Evolutionary conservation across 768 basidiomycete genomes (phyloP), one percentile per base, ranked within the genome.

Genomic region (Austroboletus festivus): DNA sequence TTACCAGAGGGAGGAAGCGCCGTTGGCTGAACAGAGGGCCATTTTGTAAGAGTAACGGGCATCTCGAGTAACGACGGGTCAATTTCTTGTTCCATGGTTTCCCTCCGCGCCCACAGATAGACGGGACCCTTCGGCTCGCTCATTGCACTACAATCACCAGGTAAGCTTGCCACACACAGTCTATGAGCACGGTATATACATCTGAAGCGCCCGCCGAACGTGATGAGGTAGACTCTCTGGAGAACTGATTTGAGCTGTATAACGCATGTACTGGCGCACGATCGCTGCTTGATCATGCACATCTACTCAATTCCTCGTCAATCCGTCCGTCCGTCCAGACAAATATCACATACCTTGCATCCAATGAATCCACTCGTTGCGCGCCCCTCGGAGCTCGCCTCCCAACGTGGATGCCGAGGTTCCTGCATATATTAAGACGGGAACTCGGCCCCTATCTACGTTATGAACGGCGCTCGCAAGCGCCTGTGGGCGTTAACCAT

Each of bases 321-420:
- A 28, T 28, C 28, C 7, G 5, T 12, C 7, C 12, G 28, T 28
- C 28, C 5, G 12, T 28, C 28, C 28, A 28, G 18, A 20, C 19
- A 18, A 24, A 9, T 28, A n/a, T 4, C 11, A 4, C 18, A 4
- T 53, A 80, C 84, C 85, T 71, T 88, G 84, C 3, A 81, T 50
- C 79, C 83, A 85, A 74, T 85, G 81, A 33, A 85, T 83, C 75
- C 80, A 87, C 56, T 87, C 86, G 53, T 88, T 88, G 54, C 84
- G 73, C 0, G 73, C 73, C 0, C 85, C 86, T 38, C 71, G 77
- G 38, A 80, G 69, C 54, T 86, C 84, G 1, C 76, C 76, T 33
- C 78, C 63, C 5, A 64, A 65, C 28, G 78, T 78, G 57, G 80
- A 81, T 0, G 86, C 82, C 0, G 83, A 78, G 0, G 85, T 79